phyloP scores from a whole-genome alignment of 495 filamentous ascomycete genomes.

The Podospora bellae-mahoneyi region DNA sequence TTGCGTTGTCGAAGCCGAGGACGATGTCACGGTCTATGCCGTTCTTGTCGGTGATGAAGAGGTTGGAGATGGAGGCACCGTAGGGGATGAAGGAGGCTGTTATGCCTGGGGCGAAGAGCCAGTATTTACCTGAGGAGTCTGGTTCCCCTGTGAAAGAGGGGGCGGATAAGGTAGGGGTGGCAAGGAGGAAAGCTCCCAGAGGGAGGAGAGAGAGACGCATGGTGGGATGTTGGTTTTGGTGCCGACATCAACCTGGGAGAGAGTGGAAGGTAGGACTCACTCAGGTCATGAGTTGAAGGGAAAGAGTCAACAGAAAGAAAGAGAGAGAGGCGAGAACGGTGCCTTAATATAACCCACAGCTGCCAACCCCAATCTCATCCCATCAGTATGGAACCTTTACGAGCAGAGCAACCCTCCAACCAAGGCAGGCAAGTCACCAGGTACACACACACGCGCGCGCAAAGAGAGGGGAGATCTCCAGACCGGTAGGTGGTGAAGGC shows the following conservation, averaged over 20 bases:
- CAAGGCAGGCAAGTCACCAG: neutral
- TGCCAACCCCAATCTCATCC: neutral
- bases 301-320: neutral
- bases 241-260: neutral
- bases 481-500: neutral
- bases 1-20: constrained; percentile 75
- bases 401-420: neutral
- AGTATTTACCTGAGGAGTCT: constrained; percentile 59
- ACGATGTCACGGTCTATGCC: constrained; percentile 65
- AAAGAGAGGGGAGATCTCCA: neutral
- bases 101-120: constrained; percentile 68
- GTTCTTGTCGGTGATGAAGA: constrained; percentile 68
- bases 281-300: neutral
- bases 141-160: constrained; percentile 25
- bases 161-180: neutral
- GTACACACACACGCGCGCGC: neutral
- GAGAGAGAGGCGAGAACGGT: neutral
- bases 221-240: neutral
- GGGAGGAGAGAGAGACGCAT: constrained; percentile 14
- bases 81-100: constrained; percentile 72
- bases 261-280: neutral
- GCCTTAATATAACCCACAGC: constrained; percentile 1
- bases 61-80: constrained; percentile 70
- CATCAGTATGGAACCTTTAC: neutral
- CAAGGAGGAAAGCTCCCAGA: constrained; percentile 10